phyloP scores from a whole-genome alignment of 139 green algal species.

The Chlorella vulgaris region DNA sequence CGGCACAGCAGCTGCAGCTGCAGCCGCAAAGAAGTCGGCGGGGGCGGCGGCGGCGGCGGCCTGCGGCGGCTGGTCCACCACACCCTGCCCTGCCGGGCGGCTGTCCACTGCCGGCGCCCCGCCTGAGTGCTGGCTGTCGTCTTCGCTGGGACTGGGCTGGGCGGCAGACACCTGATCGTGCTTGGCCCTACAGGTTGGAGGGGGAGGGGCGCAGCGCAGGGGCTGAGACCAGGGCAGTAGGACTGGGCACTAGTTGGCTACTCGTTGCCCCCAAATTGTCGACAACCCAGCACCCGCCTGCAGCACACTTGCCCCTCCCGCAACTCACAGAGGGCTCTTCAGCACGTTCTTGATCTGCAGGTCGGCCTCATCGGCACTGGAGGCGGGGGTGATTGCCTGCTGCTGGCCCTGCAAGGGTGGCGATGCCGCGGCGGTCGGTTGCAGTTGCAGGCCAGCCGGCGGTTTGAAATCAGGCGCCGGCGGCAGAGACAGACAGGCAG shows the following conservation, averaged over 20 bases:
- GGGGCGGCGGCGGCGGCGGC: neutral
- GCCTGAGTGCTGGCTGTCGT: neutral
- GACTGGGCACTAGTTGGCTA: too few species aligned
- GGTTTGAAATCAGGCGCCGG: constrained; percentile 1
- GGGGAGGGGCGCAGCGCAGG: neutral
- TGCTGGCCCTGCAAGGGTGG: neutral
- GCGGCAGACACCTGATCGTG: constrained; percentile 10
- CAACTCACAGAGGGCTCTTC: constrained; percentile 41
- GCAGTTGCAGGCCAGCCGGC: neutral
- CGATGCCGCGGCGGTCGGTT: neutral
- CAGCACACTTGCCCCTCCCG: neutral
- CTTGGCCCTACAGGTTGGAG: constrained; percentile 9
- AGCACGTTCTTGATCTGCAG: neutral
- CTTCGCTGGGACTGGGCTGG: constrained; percentile 2
- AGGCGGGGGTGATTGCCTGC: constrained; percentile 2
- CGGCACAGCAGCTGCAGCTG: neutral
- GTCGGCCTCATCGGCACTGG: constrained; percentile 2
- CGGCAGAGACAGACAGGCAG: neutral
- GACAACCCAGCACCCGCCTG: too few species aligned
- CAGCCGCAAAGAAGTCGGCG: neutral
- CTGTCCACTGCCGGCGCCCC: constrained; percentile 16
- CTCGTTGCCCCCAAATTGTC: too few species aligned
- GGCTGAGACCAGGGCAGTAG: too few species aligned
- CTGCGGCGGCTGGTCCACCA: neutral
- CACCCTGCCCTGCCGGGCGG: neutral